Conservation (phyloP, 1,284 basidiomycete genomes). For the Quambalaria eucalypti region DNA sequence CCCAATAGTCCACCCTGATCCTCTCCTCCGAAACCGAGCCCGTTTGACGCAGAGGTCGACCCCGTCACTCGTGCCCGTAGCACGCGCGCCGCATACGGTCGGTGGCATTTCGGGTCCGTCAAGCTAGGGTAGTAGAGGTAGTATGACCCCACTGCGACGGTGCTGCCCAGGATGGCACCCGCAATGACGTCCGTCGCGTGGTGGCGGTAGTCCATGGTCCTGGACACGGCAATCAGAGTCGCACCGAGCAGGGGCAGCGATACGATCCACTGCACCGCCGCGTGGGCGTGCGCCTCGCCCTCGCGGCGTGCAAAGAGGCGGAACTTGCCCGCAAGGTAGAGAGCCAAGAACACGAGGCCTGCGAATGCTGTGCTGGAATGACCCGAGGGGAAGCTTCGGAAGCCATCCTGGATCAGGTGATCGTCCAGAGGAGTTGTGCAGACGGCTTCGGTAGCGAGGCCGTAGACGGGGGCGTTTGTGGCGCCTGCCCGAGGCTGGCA, state of each 20-base stretch:
- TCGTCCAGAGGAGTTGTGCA: slow-evolving; percentile 56
- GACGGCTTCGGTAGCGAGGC: slow-evolving; percentile 64
- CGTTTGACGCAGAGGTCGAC: no score
- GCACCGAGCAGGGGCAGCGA: slow-evolving; percentile 69
- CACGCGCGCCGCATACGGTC: slow-evolving; percentile 14
- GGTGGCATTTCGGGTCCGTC: slow-evolving; percentile 17
- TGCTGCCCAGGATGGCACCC: slow-evolving; percentile 66
- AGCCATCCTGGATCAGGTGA: slow-evolving; percentile 46
- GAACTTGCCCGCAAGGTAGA: slow-evolving; percentile 71
- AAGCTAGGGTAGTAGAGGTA: slow-evolving; percentile 29
- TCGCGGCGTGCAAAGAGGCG: slow-evolving; percentile 69
- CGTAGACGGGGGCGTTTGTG: slow-evolving; percentile 56
- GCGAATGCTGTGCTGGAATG: slow-evolving; percentile 88
- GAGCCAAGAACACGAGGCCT: slow-evolving; percentile 77
- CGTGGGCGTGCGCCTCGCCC: no score
- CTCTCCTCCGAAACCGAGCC: no score
- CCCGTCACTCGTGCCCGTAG: no score
- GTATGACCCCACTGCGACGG: slow-evolving; percentile 55
- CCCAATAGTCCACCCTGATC: no score
- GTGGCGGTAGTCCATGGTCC: slow-evolving; percentile 50
- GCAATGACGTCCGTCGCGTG: slow-evolving; percentile 61
- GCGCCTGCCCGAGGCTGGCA: slow-evolving; percentile 66
- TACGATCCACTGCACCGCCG: slow-evolving; percentile 77
- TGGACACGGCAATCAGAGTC: slow-evolving; percentile 67
- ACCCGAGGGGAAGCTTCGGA: slow-evolving; percentile 86